Base-by-base conservation (phyloP, 1,284 basidiomycete species). In the Ceraceosorus guamensis region DNA sequence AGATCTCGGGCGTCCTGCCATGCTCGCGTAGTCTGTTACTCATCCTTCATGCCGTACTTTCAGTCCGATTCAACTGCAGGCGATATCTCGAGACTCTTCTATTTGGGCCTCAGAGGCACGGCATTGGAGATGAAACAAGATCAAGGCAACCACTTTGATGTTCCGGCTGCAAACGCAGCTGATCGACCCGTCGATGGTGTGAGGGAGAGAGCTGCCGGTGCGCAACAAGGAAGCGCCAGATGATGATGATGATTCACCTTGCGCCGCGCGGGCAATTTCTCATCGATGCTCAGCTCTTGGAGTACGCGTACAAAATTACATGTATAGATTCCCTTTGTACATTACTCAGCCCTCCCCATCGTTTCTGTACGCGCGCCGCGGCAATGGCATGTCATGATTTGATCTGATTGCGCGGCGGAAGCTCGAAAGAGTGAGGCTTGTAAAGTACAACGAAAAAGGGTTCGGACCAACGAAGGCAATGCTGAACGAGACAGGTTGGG, bases 101-200 rank as follows among this genome's bases (percentile, higher is more conserved):
- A 70, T 44, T 63, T 75, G 48, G 71, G 71, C 33, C 72, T 75
- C 57, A 52, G 68, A 10, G 73, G 73, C 32, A 68, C 64, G 4
- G 67, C 71, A 1, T 64, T 69, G 24, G 58, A 66, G 7, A 60
- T 68, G 37, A 63, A 62, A 43, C 56, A 60, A 39, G 68, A 67
- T 16, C 56, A 60, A 1, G 55, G 56, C 24, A 59, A 65, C 43
- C 56, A 60, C 32, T 58, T 70, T 52, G 62, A 73, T 41, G 65
- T 73, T 13, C 61, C 60, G 16, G 71, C 71, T 11, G 70, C 65
- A 32, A 71, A 70, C 35, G 55, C 66, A 0, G 68, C 70, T 7
- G 67, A 73, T 39, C 57, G 59, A 31, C 57, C 62, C 5, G 66
- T 75, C 3, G 66, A 69, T 46, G 64, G 64, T 1, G 33, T 75